Percentiles rank a stretch among this genome's conserved stretches.
Conservation (phyloP, 2,329 filamentous ascomycete genomes). For the Colletotrichum sp. region DNA sequence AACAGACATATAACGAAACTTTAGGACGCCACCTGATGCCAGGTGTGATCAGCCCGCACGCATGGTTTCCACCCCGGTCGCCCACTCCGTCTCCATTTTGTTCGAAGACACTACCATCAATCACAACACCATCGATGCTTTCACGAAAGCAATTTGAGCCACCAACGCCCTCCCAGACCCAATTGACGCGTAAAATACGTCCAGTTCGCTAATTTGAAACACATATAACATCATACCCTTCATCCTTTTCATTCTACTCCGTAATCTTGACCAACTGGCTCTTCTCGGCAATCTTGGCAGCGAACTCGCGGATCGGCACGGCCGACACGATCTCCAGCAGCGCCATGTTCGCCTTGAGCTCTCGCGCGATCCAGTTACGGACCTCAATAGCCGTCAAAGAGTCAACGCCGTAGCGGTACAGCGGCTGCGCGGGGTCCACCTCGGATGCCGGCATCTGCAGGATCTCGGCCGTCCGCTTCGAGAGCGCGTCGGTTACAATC, state of each 20-base stretch:
- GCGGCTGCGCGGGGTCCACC: slow-evolving; percentile 22
- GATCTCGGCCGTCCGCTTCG: neutral
- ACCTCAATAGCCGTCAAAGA: slow-evolving; percentile 25
- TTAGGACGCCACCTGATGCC: neutral
- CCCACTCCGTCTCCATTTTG: neutral
- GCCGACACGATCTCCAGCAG: slow-evolving; percentile 54
- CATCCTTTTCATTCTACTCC: neutral
- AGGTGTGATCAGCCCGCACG: accelerated
- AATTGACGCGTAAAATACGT: neutral
- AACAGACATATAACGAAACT: neutral
- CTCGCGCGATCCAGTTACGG: slow-evolving; percentile 38
- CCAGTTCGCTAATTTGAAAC: neutral
- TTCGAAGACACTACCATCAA: neutral
- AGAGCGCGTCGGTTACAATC: slow-evolving; percentile 39
- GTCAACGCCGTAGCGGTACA: slow-evolving; percentile 25
- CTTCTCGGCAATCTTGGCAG: slow-evolving; percentile 37
- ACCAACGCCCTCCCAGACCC: neutral
- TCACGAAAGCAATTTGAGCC: neutral
- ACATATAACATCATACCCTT: neutral
- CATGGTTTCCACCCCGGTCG: accelerated
- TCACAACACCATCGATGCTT: neutral
- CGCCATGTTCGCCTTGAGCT: slow-evolving; percentile 48
- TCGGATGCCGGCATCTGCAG: slow-evolving; percentile 11
- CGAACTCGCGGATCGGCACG: slow-evolving; percentile 41
- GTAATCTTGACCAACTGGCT: slow-evolving; percentile 16